phyloP scores from a whole-genome alignment of 805 yeast species.

The Kregervanrija delftensis region DNA sequence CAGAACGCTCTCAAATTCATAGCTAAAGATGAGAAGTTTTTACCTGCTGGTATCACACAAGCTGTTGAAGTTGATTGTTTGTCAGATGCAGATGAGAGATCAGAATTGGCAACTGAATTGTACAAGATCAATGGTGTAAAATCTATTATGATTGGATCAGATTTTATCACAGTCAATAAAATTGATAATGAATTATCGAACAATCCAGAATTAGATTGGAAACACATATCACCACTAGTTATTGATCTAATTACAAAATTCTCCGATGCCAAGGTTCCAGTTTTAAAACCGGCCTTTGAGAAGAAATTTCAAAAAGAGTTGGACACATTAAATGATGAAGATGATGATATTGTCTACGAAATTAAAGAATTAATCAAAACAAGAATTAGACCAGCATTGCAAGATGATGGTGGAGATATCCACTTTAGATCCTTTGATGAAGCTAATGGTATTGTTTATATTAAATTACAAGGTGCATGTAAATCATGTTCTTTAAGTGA shows the following conservation, averaged over 20 bases:
- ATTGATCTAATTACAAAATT: conserved; percentile 18
- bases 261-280: conserved; percentile 22
- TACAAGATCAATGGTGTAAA: conserved; percentile 60
- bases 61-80: conserved; percentile 49
- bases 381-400: conserved; percentile 65
- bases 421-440: conserved; percentile 55
- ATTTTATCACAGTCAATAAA: conserved; percentile 68
- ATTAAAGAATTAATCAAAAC: conserved; percentile 66
- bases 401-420: conserved; percentile 72
- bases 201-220: conserved; percentile 29
- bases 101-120: conserved; percentile 57
- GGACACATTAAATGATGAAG: conserved; percentile 42
- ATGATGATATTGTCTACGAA: conserved; percentile 59
- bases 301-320: conserved; percentile 15
- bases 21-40: conserved; percentile 37
- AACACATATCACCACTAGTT: conserved; percentile 20
- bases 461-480: conserved; percentile 63
- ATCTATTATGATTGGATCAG: conserved; percentile 67
- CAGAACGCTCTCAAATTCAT: conserved; percentile 69
- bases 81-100: conserved; percentile 46
- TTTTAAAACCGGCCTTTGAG: conserved; percentile 16
- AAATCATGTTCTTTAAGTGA: conserved; percentile 64
- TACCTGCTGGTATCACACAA: conserved; percentile 34
- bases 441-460: conserved; percentile 49
- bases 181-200: conserved; percentile 26